These are phyloP conservation scores for Aureobasidium melanogenum DNA, from an alignment of 2,329 filamentous ascomycete species.

Conservation along the genomic window DNA sequence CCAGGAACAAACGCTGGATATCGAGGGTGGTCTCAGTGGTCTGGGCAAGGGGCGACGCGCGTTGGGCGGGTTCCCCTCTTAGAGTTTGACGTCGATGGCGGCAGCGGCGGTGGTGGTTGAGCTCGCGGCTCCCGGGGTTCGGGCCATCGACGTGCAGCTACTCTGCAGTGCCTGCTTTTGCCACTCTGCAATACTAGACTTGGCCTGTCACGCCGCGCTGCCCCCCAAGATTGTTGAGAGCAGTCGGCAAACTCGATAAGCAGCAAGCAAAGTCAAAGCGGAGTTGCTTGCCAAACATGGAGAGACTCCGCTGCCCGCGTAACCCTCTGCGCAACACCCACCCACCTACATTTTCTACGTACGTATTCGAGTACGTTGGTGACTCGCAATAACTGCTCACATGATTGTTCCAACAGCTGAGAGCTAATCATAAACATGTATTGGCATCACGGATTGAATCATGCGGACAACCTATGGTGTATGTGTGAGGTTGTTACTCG, in stretches of 20 bases:
- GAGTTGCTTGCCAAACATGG: not conserved
- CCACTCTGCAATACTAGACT: not conserved
- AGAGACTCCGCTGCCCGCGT: not conserved
- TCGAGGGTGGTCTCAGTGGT: not conserved
- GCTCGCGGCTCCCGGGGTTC: not conserved
- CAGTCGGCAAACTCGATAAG: not conserved
- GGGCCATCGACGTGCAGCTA: not conserved
- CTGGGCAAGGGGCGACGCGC: not conserved
- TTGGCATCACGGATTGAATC: not conserved
- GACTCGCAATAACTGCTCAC: not conserved
- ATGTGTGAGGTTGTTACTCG: not conserved
- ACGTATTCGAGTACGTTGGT: not conserved
- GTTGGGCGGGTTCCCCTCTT: not conserved
- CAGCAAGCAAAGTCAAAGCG: not conserved
- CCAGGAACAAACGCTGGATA: not conserved
- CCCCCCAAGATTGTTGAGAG: not conserved
- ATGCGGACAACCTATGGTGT: not conserved
- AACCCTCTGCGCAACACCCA: not conserved
- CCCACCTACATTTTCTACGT: too few species aligned
- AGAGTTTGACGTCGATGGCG: not conserved
- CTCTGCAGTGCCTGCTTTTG: constrained; percentile 2
- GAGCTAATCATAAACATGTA: not conserved
- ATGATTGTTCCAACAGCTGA: not conserved
- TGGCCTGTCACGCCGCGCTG: not conserved
- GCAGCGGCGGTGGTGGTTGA: not conserved